Conservation (phyloP, 805 yeast genomes). For the Vanderwaltozyma tropicalis region DNA sequence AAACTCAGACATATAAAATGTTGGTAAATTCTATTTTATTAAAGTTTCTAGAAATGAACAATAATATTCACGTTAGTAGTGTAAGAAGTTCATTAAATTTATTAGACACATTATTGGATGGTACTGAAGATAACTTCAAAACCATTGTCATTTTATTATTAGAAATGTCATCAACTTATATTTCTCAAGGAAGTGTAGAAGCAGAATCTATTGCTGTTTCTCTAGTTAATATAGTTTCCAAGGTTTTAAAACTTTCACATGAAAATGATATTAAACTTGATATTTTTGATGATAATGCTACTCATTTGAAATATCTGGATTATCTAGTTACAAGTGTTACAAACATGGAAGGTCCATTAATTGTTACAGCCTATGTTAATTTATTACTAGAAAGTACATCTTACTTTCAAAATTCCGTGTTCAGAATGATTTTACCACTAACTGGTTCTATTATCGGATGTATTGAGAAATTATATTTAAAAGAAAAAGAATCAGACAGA, state of each 20-base stretch:
- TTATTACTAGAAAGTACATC: slow-evolving; percentile 44
- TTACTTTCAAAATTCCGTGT: slow-evolving; percentile 40
- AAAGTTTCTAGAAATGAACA: slow-evolving; percentile 34
- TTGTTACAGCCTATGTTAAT: slow-evolving; percentile 28
- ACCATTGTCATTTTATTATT: slow-evolving; percentile 34
- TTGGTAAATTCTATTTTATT: slow-evolving; percentile 38
- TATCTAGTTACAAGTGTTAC: slow-evolving; percentile 42
- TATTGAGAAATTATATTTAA: slow-evolving; percentile 12
- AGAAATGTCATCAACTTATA: slow-evolving; percentile 27
- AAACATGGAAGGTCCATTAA: slow-evolving; percentile 32
- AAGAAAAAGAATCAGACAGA: slow-evolving; percentile 29
- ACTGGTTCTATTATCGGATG: slow-evolving; percentile 35
- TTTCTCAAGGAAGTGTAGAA: slow-evolving; percentile 16
- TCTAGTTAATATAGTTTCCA: slow-evolving; percentile 24
- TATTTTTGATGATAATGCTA: slow-evolving; percentile 24
- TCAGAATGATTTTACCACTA: slow-evolving; percentile 45
- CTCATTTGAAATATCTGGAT: slow-evolving; percentile 30
- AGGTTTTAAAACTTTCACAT: slow-evolving; percentile 24
- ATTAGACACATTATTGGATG: slow-evolving; percentile 40
- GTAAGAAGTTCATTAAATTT: slow-evolving; percentile 37
- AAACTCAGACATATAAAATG: slow-evolving; percentile 41
- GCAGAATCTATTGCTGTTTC: slow-evolving; percentile 27
- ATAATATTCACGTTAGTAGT: slow-evolving; percentile 30
- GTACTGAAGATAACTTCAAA: slow-evolving; percentile 45
- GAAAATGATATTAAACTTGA: slow-evolving; percentile 22